phyloP scores from a whole-genome alignment of 2,329 filamentous ascomycete genomes.

The Ophiocordyceps camponoti-saundersi region DNA sequence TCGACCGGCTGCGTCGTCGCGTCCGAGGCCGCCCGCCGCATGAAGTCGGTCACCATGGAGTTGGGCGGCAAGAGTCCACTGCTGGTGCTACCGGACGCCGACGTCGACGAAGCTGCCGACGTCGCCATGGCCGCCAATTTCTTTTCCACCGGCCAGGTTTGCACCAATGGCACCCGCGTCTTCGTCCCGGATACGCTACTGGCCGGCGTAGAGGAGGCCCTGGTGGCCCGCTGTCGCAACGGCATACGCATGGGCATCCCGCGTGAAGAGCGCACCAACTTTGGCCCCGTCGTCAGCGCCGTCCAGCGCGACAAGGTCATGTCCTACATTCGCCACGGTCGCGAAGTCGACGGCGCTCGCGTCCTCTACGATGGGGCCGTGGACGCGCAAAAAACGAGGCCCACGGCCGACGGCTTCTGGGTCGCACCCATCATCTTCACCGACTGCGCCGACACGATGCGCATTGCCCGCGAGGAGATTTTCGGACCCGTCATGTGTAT shows the following conservation, averaged over 20 bases:
- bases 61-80: slow-evolving; percentile 75
- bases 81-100: slow-evolving; percentile 64
- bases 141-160: slow-evolving; percentile 80
- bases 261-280: slow-evolving; percentile 58
- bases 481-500: slow-evolving; percentile 81
- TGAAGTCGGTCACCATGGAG: slow-evolving; percentile 91
- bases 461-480: slow-evolving; percentile 66
- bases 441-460: slow-evolving; percentile 70
- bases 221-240: slow-evolving; percentile 34
- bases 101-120: slow-evolving; percentile 66
- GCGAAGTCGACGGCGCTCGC: slow-evolving; percentile 54
- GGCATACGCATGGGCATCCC: slow-evolving; percentile 65
- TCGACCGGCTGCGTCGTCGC: slow-evolving; percentile 72
- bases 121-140: slow-evolving; percentile 91
- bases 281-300: slow-evolving; percentile 65
- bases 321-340: slow-evolving; percentile 60
- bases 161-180: slow-evolving; percentile 81
- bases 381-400: slow-evolving; percentile 32
- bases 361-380: slow-evolving; percentile 55
- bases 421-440: slow-evolving; percentile 72
- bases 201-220: slow-evolving; percentile 45
- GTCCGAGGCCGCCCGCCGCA: slow-evolving; percentile 52
- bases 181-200: slow-evolving; percentile 58
- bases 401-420: slow-evolving; percentile 56
- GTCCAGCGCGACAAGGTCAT: slow-evolving; percentile 61